Percentiles rank a stretch among this genome's conserved stretches.
phyloP scores from a whole-genome alignment of 495 filamentous ascomycete genomes.

The Hyaloscypha variabilis region DNA sequence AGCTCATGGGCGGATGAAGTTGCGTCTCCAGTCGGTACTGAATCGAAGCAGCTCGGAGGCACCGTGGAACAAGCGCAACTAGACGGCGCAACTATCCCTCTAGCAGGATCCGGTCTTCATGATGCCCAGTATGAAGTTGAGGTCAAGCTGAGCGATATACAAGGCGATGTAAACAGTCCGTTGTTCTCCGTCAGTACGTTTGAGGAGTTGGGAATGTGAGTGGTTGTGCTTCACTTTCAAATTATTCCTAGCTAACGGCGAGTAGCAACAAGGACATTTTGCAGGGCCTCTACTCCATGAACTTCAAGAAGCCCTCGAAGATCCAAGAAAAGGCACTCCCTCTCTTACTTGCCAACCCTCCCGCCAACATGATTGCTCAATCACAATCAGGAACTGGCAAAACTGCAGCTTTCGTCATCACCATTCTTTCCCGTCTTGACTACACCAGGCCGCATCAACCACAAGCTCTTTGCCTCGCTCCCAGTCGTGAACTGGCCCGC shows the following conservation, averaged over 20 bases:
- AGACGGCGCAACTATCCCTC: slow-evolving; percentile 53
- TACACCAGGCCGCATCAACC: slow-evolving; percentile 64
- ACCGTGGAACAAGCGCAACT: slow-evolving; percentile 37
- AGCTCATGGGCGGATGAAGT: slow-evolving; percentile 41
- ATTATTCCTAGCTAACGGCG: not conserved
- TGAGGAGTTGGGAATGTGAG: slow-evolving; percentile 83
- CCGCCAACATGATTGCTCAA: slow-evolving; percentile 92
- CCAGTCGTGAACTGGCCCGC: slow-evolving; percentile 91
- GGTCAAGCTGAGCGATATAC: slow-evolving; percentile 87
- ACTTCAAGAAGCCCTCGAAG: slow-evolving; percentile 94
- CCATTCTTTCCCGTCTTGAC: slow-evolving; percentile 84
- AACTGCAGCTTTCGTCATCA: slow-evolving; percentile 94
- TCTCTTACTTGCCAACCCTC: slow-evolving; percentile 79
- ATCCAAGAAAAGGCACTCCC: slow-evolving; percentile 94
- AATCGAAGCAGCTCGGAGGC: slow-evolving; percentile 21
- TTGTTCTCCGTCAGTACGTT: slow-evolving; percentile 84
- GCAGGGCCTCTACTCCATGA: slow-evolving; percentile 71
- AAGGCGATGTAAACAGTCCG: slow-evolving; percentile 83
- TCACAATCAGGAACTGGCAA: slow-evolving; percentile 99
- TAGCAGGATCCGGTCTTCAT: slow-evolving; percentile 55
- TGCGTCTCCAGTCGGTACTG: slow-evolving; percentile 31
- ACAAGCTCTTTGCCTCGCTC: slow-evolving; percentile 88
- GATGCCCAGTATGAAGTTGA: slow-evolving; percentile 82
- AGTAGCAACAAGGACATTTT: slow-evolving; percentile 47
- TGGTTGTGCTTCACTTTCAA: slow-evolving; percentile 24